Percentiles rank a stretch among this genome's conserved stretches.
Conservation (phyloP, 306 rosid genomes). For the Nissolia schottii region DNA sequence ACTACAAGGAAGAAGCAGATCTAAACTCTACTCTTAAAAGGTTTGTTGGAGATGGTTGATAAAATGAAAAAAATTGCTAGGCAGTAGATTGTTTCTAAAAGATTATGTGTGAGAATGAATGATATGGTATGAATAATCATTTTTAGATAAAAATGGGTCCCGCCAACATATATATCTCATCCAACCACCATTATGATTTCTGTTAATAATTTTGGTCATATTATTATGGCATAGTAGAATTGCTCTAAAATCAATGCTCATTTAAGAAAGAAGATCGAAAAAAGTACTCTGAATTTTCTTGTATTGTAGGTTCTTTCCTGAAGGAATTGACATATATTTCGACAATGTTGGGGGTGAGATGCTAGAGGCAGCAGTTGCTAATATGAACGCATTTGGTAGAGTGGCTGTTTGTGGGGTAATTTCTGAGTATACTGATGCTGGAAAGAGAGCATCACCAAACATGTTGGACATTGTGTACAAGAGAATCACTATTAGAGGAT, state of each 20-base stretch:
- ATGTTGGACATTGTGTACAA: constrained; percentile 52
- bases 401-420: constrained; percentile 56
- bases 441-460: constrained; percentile 32
- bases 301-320: constrained; percentile 41
- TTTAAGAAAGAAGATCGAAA: not conserved
- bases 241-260: too few species aligned
- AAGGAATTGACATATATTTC: constrained; percentile 65
- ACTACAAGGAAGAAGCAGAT: constrained; percentile 55
- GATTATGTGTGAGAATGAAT: too few species aligned
- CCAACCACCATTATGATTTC: too few species aligned
- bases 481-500: constrained; percentile 49
- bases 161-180: too few species aligned
- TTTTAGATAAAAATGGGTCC: too few species aligned
- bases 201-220: too few species aligned
- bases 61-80: too few species aligned
- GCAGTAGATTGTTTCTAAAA: too few species aligned
- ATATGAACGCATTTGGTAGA: constrained; percentile 54
- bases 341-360: constrained; percentile 67
- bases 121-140: too few species aligned
- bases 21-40: constrained; percentile 42
- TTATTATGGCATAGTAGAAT: too few species aligned
- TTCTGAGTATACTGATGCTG: constrained; percentile 38
- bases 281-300: not conserved
- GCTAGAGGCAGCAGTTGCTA: constrained; percentile 54
- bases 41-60: not conserved